Evolutionary conservation across 352 stramenopile genomes (phyloP).

Genomic region (Albugo candida): DNA sequence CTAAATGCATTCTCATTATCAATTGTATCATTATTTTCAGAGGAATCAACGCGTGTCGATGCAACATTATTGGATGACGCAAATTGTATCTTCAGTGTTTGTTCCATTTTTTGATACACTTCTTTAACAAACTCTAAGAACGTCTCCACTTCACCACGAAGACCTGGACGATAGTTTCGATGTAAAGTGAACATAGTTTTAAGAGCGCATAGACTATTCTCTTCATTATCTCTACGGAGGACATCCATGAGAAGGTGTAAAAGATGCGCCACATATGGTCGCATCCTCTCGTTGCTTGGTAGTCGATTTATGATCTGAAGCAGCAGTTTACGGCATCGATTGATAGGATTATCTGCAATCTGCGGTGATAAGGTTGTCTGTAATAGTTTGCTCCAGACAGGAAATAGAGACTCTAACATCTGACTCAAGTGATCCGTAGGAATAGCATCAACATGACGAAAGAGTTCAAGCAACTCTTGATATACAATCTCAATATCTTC

Average conservation of each 20-base stretch:
- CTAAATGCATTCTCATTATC: no score
- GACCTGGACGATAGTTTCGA: constrained; percentile 84
- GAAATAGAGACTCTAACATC: constrained; percentile 84
- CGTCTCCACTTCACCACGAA: constrained; percentile 81
- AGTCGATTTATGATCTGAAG: constrained; percentile 90
- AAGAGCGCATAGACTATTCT: constrained; percentile 89
- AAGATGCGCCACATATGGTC: constrained; percentile 85
- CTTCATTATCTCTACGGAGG: constrained; percentile 90
- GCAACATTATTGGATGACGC: neutral
- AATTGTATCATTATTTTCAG: no score
- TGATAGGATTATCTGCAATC: constrained; percentile 40
- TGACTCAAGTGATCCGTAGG: constrained; percentile 79
- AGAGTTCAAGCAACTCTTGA: constrained; percentile 71
- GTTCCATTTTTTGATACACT: constrained; percentile 79
- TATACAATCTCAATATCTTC: constrained; percentile 50
- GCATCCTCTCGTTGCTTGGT: constrained; percentile 87
- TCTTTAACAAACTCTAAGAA: constrained; percentile 78
- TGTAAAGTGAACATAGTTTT: constrained; percentile 95
- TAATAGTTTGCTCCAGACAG: constrained; percentile 75
- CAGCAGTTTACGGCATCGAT: constrained; percentile 83
- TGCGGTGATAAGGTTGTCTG: constrained; percentile 56
- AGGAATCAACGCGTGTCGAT: neutral
- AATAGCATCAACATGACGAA: constrained; percentile 71
- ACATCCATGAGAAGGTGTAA: constrained; percentile 86
- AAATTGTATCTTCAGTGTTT: constrained; percentile 75